phyloP scores from a whole-genome alignment of 768 basidiomycete species.

The Lepiota brunneoincarnata region DNA sequence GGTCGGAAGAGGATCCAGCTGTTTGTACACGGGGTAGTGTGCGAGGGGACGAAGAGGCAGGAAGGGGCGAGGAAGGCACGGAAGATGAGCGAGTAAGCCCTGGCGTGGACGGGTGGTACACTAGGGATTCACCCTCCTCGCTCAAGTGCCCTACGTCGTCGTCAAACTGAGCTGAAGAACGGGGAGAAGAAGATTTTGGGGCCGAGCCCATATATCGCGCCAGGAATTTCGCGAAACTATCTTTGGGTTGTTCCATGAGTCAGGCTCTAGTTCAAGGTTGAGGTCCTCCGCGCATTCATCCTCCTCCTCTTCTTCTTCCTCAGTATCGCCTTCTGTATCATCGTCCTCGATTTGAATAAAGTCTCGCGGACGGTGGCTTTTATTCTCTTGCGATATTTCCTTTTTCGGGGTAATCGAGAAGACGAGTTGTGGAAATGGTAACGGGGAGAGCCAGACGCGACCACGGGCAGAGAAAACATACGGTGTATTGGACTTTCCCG shows the following conservation, averaged over 20 bases:
- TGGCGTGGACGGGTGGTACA: slow-evolving; percentile 19
- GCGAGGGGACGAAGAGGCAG: slow-evolving; percentile 10
- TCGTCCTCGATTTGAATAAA: slow-evolving; percentile 13
- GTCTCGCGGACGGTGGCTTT: slow-evolving; percentile 3
- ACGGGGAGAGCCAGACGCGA: slow-evolving; percentile 33
- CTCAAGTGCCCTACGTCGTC: slow-evolving; percentile 23
- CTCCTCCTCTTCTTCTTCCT: slow-evolving; percentile 18
- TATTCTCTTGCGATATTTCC: slow-evolving; percentile 9
- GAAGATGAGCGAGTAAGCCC: slow-evolving; percentile 15
- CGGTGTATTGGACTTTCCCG: slow-evolving; percentile 60
- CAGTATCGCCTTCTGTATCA: slow-evolving; percentile 22
- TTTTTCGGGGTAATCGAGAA: slow-evolving; percentile 17
- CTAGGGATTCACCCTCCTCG: slow-evolving; percentile 2
- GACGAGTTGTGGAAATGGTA: slow-evolving; percentile 19
- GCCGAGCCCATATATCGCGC: slow-evolving; percentile 21
- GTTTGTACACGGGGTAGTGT: background rate
- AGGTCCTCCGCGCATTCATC: slow-evolving; percentile 15
- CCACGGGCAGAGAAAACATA: slow-evolving; percentile 56
- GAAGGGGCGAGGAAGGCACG: slow-evolving; percentile 13
- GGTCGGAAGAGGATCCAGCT: slow-evolving; percentile 9
- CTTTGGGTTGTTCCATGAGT: slow-evolving; percentile 29
- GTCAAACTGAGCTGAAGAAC: slow-evolving; percentile 6
- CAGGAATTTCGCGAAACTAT: slow-evolving; percentile 30
- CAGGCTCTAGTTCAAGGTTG: slow-evolving; percentile 15
- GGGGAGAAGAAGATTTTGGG: slow-evolving; percentile 1